Evolutionary conservation across 2,329 filamentous ascomycete genomes (phyloP).

Genomic region (Botrytis elliptica): DNA sequence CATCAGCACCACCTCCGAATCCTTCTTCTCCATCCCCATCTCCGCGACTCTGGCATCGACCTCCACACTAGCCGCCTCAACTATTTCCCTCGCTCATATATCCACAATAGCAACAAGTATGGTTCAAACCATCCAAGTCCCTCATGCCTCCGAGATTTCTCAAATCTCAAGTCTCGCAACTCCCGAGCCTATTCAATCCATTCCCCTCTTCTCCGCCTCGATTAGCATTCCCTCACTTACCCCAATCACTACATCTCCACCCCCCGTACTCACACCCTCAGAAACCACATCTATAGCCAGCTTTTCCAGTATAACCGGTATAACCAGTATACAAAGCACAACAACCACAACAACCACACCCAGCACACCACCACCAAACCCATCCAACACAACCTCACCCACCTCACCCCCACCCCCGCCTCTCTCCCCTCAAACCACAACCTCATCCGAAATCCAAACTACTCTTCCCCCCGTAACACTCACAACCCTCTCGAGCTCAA

Average conservation of each 20-base stretch:
- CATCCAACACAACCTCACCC: background rate
- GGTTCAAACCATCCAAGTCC: background rate
- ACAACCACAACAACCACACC: background rate
- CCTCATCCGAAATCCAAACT: too few species aligned
- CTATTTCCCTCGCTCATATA: background rate
- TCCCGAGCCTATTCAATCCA: background rate
- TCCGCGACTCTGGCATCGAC: background rate
- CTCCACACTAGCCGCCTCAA: background rate
- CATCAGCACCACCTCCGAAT: background rate
- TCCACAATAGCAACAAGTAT: background rate
- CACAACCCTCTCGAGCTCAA: background rate
- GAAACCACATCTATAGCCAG: background rate
- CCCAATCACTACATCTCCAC: background rate
- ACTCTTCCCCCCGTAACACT: background rate
- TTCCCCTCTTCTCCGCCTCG: background rate
- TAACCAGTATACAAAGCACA: background rate
- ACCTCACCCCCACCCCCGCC: background rate
- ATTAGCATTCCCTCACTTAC: background rate
- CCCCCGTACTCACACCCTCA: rapidly evolving
- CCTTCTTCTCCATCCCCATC: background rate
- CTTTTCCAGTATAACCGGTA: too few species aligned
- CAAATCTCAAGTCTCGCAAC: background rate
- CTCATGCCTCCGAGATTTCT: background rate
- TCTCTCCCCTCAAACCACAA: background rate
- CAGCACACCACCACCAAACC: too few species aligned